phyloP scores from a whole-genome alignment of 192 early-diverging fungal genomes.

The Coemansia sp. region DNA sequence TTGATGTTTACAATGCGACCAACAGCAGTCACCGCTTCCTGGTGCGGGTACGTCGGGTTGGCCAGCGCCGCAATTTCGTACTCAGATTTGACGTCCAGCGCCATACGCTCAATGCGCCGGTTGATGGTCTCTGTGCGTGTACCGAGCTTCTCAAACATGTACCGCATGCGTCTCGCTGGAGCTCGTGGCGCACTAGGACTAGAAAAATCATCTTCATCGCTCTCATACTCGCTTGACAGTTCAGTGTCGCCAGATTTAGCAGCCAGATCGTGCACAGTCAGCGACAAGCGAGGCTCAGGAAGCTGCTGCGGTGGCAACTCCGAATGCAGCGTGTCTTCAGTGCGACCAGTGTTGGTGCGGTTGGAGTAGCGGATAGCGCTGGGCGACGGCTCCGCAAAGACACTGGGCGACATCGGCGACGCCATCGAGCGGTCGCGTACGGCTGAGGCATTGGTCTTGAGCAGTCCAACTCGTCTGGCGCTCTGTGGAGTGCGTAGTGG shows the following conservation, averaged over 20 bases:
- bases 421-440: conserved; percentile 18
- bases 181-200: neutral
- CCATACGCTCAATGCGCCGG: conserved; percentile 52
- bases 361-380: conserved; percentile 43
- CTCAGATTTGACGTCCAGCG: conserved; percentile 39
- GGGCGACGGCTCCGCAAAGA: conserved; percentile 52
- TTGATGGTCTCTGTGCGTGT: conserved; percentile 43
- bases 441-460: conserved; percentile 16
- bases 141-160: conserved; percentile 53
- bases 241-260: neutral
- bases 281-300: conserved; percentile 12
- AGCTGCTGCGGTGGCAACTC: conserved; percentile 26
- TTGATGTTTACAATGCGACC: conserved; percentile 79
- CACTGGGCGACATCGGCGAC: conserved; percentile 44
- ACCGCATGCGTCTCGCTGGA: conserved; percentile 41
- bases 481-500: conserved; percentile 36
- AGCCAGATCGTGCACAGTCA: conserved; percentile 14
- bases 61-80: conserved; percentile 52
- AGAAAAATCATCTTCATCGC: conserved; percentile 9
- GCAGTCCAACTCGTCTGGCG: conserved; percentile 34
- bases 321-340: conserved; percentile 32
- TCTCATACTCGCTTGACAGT: conserved; percentile 23
- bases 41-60: conserved; percentile 54
- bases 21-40: conserved; percentile 65
- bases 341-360: conserved; percentile 41